phyloP scores from a whole-genome alignment of 306 rosid genomes.

The Cucurbita maxima region DNA sequence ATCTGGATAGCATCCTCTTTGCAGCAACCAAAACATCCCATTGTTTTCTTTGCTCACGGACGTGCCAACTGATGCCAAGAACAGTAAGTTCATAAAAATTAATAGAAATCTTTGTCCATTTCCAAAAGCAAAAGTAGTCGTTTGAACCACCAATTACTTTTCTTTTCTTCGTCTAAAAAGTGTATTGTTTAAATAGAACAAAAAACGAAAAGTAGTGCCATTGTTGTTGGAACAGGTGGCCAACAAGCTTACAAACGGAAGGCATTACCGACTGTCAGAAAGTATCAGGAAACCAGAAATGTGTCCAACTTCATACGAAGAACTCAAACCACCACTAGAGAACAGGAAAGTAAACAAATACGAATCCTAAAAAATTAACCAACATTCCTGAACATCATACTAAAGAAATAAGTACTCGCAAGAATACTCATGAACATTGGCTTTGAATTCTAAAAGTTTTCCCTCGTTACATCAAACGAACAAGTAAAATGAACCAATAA shows the following conservation, averaged over 20 bases:
- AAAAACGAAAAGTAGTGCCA: background rate
- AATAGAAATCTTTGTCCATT: background rate
- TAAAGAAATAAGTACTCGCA: background rate
- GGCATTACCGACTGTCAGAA: background rate
- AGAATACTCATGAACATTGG: background rate
- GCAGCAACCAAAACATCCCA: constrained; percentile 77
- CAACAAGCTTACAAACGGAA: background rate
- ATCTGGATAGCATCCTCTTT: constrained; percentile 47
- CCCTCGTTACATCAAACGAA: background rate
- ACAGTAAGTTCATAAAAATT: background rate
- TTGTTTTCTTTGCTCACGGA: constrained; percentile 20
- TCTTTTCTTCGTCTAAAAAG: background rate
- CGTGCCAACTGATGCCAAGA: background rate
- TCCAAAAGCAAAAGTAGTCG: background rate
- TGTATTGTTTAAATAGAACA: background rate
- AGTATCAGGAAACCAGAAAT: background rate
- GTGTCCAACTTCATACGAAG: background rate
- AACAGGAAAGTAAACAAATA: background rate
- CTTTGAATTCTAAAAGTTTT: background rate
- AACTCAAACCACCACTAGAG: background rate
- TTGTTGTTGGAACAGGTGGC: background rate
- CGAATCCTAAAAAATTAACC: background rate
- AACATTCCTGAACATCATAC: background rate
- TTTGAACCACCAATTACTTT: background rate
- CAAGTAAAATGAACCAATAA: background rate